Base-by-base conservation (phyloP, 2,329 filamentous ascomycete species). In the Lomentospora prolificans region DNA sequence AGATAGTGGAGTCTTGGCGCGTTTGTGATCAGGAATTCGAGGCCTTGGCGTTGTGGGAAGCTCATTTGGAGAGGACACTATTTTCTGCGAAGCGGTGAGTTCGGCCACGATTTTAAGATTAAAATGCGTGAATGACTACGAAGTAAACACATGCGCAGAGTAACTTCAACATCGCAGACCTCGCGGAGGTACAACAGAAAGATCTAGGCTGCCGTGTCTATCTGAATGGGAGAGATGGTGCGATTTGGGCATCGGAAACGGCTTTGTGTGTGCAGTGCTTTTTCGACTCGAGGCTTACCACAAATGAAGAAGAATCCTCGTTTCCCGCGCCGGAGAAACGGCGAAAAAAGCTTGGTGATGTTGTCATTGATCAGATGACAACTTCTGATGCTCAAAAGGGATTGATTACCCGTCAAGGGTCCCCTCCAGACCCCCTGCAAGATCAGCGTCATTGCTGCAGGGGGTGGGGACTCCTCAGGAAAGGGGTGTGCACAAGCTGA, bases 291-390 rank as follows among this genome's bases (percentile, higher is more conserved):
- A n/a, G n/a, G n/a, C n/a, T n/a, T n/a, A n/a, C n/a, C n/a, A n/a
- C n/a, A n/a, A n/a, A n/a, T n/a, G n/a, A n/a, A n/a, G n/a, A n/a
- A n/a, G n/a, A n/a, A n/a, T n/a, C n/a, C n/a, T n/a, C n/a, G n/a
- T 6, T 24, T 9, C 4, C 3, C 19, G 19, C 7, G 7, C 41
- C 12, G 17, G 41, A 22, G 9, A 24, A 50, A 24, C 46, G 46
- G 46, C 10, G n/a, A 22, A 39, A 36, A 33, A n/a, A 30, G 48
- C 24, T 28, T 28, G 28, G 10, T 28, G 28, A n/a, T 52, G 27
- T 52, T 36, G 50, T 52, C 50, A 52, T 52, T 25, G 50, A 52
- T 52, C 50, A 52, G 50, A 52, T 52, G 50, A 52, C 50, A 12
- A 24, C 30, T 52, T 52, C 50, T 52, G 50, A 36, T 22, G 30